Evolutionary conservation across 345 rosid species (phyloP).

Genomic region (Carallia brachiata): DNA sequence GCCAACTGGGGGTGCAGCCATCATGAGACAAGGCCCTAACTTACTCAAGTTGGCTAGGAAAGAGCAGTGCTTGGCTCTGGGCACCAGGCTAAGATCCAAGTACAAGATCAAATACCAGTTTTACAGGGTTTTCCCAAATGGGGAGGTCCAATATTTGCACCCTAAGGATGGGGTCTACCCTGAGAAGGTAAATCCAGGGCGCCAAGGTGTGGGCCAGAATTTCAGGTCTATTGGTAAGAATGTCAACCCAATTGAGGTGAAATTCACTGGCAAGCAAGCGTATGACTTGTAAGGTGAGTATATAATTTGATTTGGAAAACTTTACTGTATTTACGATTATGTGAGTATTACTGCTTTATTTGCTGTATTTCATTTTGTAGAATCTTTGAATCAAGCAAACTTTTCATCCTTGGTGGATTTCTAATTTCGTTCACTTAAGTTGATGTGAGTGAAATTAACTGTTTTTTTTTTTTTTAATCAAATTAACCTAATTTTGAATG

Average conservation of each 20-base stretch:
- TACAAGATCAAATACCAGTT: constrained; percentile 97
- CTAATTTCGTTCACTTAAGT: no score
- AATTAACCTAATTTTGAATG: no score
- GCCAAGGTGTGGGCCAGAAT: constrained; percentile 80
- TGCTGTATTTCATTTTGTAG: not conserved
- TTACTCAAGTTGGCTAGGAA: constrained; percentile 90
- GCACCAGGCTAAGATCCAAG: constrained; percentile 88
- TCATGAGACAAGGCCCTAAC: constrained; percentile 94
- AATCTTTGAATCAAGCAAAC: no score
- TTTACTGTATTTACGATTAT: not conserved
- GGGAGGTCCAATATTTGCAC: constrained; percentile 90
- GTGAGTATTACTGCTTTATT: not conserved
- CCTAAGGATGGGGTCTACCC: constrained; percentile 97
- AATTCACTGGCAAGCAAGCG: constrained; percentile 89
- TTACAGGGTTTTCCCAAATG: constrained; percentile 88
- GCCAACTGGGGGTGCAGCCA: constrained; percentile 96
- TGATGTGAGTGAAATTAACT: no score
- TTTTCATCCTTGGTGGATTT: no score
- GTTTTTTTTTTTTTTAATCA: no score
- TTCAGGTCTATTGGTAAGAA: constrained; percentile 90
- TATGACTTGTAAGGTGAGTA: constrained; percentile 63
- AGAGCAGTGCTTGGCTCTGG: constrained; percentile 91
- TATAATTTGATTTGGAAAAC: no score
- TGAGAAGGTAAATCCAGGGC: constrained; percentile 87
- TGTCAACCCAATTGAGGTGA: constrained; percentile 82